Base-by-base conservation (phyloP, 106 monocot genomes). In the Phalaenopsis equestris region DNA sequence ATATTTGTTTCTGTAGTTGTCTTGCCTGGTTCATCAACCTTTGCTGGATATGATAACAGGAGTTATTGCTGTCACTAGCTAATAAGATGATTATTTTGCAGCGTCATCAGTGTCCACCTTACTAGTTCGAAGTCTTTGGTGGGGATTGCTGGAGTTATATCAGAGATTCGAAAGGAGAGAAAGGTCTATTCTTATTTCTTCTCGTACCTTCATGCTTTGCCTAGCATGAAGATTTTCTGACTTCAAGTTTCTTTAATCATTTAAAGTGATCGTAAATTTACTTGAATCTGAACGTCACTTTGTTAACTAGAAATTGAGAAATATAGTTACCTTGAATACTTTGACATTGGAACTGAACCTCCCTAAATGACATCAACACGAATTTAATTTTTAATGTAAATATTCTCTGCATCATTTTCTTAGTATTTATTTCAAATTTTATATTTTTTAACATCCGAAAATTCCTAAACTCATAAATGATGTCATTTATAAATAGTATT, bases 101-200 rank as follows among this genome's bases (percentile, higher is more conserved):
- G 98, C 82, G 99, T 99, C 75, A 84, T 95, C 55, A 91, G 99
- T 75, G 91, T 99, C 52, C 99, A 99, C 79, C 83, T 99, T 85
- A 99, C 95, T 58, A 99, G 99, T 85, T 99, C 99, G 61, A 99
- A 99, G 72, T 99, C 99, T 75, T 84, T 99, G 73, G 99, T 93
- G 23, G 99, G 99, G 39, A 90, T 99, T 87, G 39, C 87, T 82
- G 99, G 99, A 41, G 95, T 99, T 57, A 95, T 99, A 87, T 88
- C 91, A 46, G 92, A 91, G 79, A 95, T 99, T 80, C 91, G 95
- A 67, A 91, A 88, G 80, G 93, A 99, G 87, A 99, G 91, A 88
- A 99, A 99, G 99, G 99, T 98, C 18, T 55, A 72, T 49, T 79
- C 74, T 67, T 42, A 19, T 80, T 5, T 67, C 73, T 75, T 78